Conservation (phyloP, 225 moss, liverwort and hornwort species). For the Bryum argenteum region DNA sequence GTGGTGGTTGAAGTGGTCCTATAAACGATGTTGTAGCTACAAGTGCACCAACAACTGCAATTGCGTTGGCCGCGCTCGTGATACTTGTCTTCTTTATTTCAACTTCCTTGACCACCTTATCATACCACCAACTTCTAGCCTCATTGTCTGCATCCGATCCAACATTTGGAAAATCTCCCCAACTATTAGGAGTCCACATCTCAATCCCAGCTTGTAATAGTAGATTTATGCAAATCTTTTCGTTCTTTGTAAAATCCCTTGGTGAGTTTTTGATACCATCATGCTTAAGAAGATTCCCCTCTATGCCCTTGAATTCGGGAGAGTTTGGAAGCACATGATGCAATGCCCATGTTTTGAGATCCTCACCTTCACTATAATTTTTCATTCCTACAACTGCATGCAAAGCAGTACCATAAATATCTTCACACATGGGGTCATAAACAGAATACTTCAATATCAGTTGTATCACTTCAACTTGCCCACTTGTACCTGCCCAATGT, state of each 20-base stretch:
- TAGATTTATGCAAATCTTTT: constrained; percentile 28
- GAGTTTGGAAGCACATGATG: not conserved
- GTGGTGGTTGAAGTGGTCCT: constrained; percentile 7
- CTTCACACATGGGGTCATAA: not conserved
- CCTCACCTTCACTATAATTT: no score
- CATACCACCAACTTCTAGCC: not conserved
- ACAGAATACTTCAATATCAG: not conserved
- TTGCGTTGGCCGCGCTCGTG: constrained; percentile 20
- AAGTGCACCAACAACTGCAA: constrained; percentile 16
- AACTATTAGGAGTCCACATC: not conserved
- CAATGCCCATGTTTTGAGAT: no score
- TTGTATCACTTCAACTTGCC: constrained; percentile 12
- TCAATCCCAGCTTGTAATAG: constrained; percentile 30
- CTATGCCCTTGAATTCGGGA: not conserved
- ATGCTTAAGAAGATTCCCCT: not conserved
- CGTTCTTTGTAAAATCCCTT: not conserved
- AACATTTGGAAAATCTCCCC: not conserved
- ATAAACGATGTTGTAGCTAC: constrained; percentile 34
- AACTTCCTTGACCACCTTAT: not conserved
- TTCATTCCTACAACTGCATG: not conserved
- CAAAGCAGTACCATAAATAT: not conserved
- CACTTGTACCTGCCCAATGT: not conserved
- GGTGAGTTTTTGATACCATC: not conserved
- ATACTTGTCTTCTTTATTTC: not conserved
- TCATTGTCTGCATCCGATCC: not conserved